Evolutionary conservation across 208 protist species (phyloP).

Genomic region (Giardia muris): DNA sequence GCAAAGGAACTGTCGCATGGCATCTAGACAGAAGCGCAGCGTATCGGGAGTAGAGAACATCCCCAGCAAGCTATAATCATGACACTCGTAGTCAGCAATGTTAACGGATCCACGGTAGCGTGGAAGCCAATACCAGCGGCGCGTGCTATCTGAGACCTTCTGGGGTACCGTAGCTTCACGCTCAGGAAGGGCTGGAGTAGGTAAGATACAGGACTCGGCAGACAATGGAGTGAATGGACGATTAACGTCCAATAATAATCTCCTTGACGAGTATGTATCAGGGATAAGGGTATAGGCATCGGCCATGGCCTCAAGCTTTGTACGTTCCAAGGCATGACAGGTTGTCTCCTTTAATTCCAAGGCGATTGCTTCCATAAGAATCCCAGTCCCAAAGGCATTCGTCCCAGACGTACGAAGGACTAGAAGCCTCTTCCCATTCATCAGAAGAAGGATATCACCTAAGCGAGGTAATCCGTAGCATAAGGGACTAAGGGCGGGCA

Average conservation of each 20-base stretch:
- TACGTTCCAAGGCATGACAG: not conserved
- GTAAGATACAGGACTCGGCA: not conserved
- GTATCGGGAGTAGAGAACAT: not conserved
- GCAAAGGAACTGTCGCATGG: not conserved
- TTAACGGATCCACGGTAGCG: not conserved
- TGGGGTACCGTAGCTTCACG: not conserved
- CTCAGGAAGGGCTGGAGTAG: not conserved
- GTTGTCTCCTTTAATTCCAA: not conserved
- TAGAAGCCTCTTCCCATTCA: not conserved
- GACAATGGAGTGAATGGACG: not conserved
- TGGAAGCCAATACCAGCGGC: not conserved
- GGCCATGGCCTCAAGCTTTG: not conserved
- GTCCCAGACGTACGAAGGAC: not conserved
- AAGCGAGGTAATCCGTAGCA: not conserved
- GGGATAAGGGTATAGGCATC: not conserved
- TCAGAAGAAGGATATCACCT: not conserved
- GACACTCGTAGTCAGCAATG: not conserved
- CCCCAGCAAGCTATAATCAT: not conserved
- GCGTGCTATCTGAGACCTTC: not conserved
- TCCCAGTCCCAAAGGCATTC: not conserved
- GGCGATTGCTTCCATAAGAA: not conserved
- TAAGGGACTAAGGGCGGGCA: not conserved
- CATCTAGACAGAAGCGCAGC: not conserved
- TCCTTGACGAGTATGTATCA: not conserved
- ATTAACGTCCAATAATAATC: not conserved